Percentiles rank a stretch among this genome's conserved stretches.
Conservation (phyloP, 2,329 filamentous ascomycete species). For the Paraphaeosphaeria minitans region DNA sequence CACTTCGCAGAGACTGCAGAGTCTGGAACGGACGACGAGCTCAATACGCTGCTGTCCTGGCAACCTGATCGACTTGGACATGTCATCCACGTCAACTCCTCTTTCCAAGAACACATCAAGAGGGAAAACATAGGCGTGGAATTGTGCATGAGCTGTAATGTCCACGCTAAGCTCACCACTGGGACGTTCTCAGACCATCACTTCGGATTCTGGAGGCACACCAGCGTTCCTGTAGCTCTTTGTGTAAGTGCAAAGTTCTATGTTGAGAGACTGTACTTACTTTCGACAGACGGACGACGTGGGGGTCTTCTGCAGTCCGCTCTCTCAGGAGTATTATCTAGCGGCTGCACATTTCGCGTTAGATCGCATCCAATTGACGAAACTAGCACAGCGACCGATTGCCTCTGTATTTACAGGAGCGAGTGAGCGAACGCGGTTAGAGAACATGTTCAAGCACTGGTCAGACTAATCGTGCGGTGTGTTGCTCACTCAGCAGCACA, state of each 20-base stretch:
- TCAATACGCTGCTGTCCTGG: constrained; percentile 68
- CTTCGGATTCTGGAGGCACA: constrained; percentile 73
- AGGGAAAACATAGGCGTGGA: constrained; percentile 68
- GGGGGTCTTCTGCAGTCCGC: constrained; percentile 75
- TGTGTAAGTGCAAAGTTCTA: constrained; percentile 61
- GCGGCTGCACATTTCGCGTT: constrained; percentile 73
- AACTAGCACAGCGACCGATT: constrained; percentile 65
- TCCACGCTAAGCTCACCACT: constrained; percentile 72
- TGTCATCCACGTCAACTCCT: constrained; percentile 73
- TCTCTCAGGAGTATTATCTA: constrained; percentile 78
- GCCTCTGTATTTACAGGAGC: constrained; percentile 70
- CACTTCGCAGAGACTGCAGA: constrained; percentile 76
- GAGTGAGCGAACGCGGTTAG: constrained; percentile 63
- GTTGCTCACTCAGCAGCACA: too few relatives aligned
- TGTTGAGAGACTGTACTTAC: constrained; percentile 15
- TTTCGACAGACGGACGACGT: constrained; percentile 75
- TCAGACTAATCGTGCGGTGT: not conserved
- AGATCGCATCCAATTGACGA: constrained; percentile 52
- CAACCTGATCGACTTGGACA: constrained; percentile 73
- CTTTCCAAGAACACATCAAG: constrained; percentile 62
- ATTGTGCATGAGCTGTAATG: constrained; percentile 80
- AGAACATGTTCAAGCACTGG: constrained; percentile 29
- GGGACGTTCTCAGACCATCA: constrained; percentile 73
- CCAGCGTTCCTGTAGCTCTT: constrained; percentile 62
- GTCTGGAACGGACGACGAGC: constrained; percentile 64